Base-by-base conservation (phyloP, 495 filamentous ascomycete genomes). In the Emericellopsis terricola region DNA sequence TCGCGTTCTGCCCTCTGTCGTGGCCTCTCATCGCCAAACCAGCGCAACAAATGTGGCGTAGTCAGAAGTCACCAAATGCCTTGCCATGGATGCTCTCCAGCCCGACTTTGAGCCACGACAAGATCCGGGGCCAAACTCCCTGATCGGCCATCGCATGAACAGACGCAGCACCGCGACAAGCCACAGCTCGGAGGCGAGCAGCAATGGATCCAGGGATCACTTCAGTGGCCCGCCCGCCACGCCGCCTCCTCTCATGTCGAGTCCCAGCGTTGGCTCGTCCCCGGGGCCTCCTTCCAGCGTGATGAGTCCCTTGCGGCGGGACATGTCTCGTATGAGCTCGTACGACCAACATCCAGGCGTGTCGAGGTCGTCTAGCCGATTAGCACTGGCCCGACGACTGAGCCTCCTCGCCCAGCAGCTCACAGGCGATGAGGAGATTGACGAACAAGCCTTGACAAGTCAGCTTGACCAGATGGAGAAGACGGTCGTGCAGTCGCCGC, bases 401-500 rank as follows among this genome's bases (percentile, higher is more conserved):
- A 55, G 56, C 38, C 56, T 62, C 33, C 42, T 71, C 28, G 53
- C 59, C 2, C 39, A 49, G 9, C 50, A 50, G 13, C 43, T 71
- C 1, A 42, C 43, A 31, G 18, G 41, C 38, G 33, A 43, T 16
- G 33, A 41, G 11, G 35, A 42, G 9, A 41, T 47, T 20, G 49
- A 50, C 23, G 42, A 42, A 37, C 39, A 41, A 26, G 39, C 42
- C 19, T 41, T 66, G 26, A 50, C 61, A 32, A 45, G 42, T 31
- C 59, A 57, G 38, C 53, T 66, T 1, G 52, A 62, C 38, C 59
- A 64, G 41, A 59, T 66, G 50, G 59, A 66, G 40, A 45, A 32
- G 33, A 33, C 33, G 11, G 29, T 62, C 8, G 38, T 53, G 11
- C 20, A 19, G 19, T 23, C 30, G 0, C 28, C 39, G 7, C 29